Percentiles rank a stretch among this genome's conserved stretches.
Conservation (phyloP, 2,329 filamentous ascomycete genomes). For the Aspergillus sp. region DNA sequence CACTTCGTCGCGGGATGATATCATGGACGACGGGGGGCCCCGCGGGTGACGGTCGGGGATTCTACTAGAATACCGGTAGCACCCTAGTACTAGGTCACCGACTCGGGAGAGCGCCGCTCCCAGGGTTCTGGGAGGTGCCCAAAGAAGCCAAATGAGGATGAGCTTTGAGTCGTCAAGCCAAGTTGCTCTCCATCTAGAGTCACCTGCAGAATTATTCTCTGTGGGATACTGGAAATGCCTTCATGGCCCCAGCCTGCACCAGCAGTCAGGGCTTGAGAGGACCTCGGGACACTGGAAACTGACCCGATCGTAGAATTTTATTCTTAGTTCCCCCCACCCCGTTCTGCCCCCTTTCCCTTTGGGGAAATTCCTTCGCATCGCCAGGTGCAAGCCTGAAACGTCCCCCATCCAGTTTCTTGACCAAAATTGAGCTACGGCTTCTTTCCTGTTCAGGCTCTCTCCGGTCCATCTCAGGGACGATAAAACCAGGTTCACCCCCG, state of each 20-base stretch:
- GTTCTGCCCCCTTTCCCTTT: background rate
- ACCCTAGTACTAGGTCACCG: background rate
- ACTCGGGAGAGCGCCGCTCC: background rate
- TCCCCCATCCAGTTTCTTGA: background rate
- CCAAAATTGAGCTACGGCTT: background rate
- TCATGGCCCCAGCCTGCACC: background rate
- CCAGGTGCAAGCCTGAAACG: slow-evolving; percentile 2
- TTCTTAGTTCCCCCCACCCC: slow-evolving; percentile 12
- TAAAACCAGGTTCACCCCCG: background rate
- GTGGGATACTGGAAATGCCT: background rate
- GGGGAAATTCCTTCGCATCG: background rate
- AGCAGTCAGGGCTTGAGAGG: background rate
- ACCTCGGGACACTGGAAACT: slow-evolving; percentile 6
- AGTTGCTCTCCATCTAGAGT: background rate
- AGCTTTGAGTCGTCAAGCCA: background rate
- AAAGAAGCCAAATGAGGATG: background rate
- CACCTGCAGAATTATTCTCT: slow-evolving; percentile 3
- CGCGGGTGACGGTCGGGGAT: background rate
- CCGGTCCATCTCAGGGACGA: background rate
- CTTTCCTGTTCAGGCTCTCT: background rate
- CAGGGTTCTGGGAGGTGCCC: background rate
- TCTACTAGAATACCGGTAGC: background rate
- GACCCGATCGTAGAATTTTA: slow-evolving; percentile 14
- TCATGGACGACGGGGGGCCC: slow-evolving; percentile 1
- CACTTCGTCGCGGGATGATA: background rate